Conservation (phyloP, 2,329 filamentous ascomycete genomes). For the Colletotrichum orchidophilum region DNA sequence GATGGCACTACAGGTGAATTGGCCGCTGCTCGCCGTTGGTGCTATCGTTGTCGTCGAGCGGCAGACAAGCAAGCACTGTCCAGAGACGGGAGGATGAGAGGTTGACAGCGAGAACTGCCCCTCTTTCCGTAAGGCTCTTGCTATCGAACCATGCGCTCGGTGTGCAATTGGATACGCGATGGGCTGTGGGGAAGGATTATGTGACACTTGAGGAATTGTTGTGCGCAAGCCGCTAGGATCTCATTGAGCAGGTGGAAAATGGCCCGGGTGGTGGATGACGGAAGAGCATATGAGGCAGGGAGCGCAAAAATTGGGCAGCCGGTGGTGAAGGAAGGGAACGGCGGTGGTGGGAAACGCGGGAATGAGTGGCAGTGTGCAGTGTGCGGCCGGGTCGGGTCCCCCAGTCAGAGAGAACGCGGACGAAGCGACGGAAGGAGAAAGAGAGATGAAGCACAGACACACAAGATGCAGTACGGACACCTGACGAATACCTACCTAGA, state of each 20-base stretch:
- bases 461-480: not conserved
- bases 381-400: slow-evolving; percentile 9
- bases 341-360: slow-evolving; percentile 18
- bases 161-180: not conserved
- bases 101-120: slow-evolving; percentile 10
- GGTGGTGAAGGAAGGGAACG: slow-evolving; percentile 17
- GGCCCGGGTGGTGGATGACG: slow-evolving; percentile 9
- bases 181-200: not conserved
- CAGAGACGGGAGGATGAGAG: not conserved
- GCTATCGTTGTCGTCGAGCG: not conserved
- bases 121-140: slow-evolving; percentile 7
- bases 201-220: not conserved
- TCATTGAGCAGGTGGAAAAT: not conserved
- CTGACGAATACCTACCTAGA: not conserved
- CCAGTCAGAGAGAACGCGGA: not conserved
- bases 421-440: not conserved
- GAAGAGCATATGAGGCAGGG: not conserved
- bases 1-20: not conserved
- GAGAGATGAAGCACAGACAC: slow-evolving; percentile 9
- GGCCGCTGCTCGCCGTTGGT: not conserved
- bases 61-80: not conserved
- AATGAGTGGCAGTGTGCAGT: slow-evolving; percentile 14
- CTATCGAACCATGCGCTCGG: slow-evolving; percentile 15
- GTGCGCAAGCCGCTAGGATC: not conserved
- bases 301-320: not conserved